A percentile compares a stretch with the other conserved stretches of the same genome.
Conservation (phyloP, 345 rosid species). For the Melaleuca alternifolia region DNA sequence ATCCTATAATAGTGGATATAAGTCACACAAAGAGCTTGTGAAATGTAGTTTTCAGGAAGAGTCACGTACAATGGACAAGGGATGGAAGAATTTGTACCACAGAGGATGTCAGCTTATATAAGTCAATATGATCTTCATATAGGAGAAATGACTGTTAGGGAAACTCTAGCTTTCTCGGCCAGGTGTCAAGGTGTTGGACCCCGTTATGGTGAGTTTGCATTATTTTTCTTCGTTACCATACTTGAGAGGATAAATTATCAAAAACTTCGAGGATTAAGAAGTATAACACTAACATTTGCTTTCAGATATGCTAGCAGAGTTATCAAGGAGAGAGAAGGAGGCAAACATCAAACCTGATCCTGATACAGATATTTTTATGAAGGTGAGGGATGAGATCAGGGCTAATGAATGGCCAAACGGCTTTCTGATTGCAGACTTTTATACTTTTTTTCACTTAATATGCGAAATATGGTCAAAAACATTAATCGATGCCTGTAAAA, state of each 20-base stretch:
- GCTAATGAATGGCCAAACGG: not conserved
- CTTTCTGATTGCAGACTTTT: not conserved
- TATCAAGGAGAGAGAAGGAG: slow-evolving; percentile 66
- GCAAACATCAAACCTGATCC: slow-evolving; percentile 80
- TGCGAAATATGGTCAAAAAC: not conserved
- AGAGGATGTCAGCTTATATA: slow-evolving; percentile 48
- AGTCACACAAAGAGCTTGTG: not conserved
- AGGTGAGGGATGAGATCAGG: slow-evolving; percentile 18
- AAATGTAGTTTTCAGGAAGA: slow-evolving; percentile 36
- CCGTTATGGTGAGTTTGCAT: slow-evolving; percentile 28
- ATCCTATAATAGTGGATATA: not conserved
- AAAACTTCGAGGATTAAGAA: not conserved
- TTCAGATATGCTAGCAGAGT: slow-evolving; percentile 60
- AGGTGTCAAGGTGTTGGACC: slow-evolving; percentile 59
- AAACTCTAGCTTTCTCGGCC: slow-evolving; percentile 51
- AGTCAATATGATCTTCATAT: slow-evolving; percentile 53
- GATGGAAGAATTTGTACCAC: slow-evolving; percentile 60
- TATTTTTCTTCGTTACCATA: not conserved
- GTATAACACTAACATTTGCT: not conserved
- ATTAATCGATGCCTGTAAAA: not conserved
- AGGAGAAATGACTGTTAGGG: slow-evolving; percentile 57
- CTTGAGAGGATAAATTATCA: not conserved
- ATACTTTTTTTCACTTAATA: not conserved
- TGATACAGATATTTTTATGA: slow-evolving; percentile 78
- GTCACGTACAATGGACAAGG: slow-evolving; percentile 50